These are phyloP conservation scores for Phaffomyces opuntiae DNA, from an alignment of 805 yeast genomes.

Conservation along the genomic window DNA sequence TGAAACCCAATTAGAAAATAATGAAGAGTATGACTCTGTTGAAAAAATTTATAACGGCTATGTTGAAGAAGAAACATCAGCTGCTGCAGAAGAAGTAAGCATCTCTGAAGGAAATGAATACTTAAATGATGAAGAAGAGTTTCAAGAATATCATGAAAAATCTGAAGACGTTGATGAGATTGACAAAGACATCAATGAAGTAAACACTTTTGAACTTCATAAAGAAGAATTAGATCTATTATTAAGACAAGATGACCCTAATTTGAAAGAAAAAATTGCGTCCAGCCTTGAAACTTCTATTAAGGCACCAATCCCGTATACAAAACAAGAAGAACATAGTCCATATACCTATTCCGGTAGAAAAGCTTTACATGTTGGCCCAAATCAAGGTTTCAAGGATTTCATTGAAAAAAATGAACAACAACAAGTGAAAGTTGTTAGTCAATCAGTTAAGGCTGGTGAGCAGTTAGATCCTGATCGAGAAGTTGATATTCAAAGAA, in stretches of 20 bases:
- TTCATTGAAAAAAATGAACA: constrained; percentile 6
- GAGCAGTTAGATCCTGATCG: constrained; percentile 1
- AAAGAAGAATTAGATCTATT: background rate
- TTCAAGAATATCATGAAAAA: background rate
- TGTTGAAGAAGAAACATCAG: too few relatives aligned
- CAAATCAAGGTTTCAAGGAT: constrained; percentile 11
- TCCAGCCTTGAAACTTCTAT: constrained; percentile 1
- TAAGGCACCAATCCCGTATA: background rate
- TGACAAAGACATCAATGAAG: too few relatives aligned
- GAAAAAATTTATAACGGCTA: too few relatives aligned
- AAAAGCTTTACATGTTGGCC: constrained; percentile 3
- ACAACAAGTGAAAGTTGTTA: constrained; percentile 11
- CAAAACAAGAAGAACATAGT: constrained; percentile 14
- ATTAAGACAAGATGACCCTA: background rate
- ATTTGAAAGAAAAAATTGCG: background rate
- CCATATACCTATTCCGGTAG: constrained; percentile 11
- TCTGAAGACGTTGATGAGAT: background rate
- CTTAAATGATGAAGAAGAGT: background rate
- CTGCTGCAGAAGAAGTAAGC: too few relatives aligned
- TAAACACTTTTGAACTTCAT: background rate
- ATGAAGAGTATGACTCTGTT: too few relatives aligned
- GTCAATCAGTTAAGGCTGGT: constrained; percentile 1
- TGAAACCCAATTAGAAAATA: too few relatives aligned
- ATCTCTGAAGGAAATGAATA: background rate
- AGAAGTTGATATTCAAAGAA: constrained; percentile 5